Conservation (phyloP, 345 rosid species). For the Ceriops tagal region DNA sequence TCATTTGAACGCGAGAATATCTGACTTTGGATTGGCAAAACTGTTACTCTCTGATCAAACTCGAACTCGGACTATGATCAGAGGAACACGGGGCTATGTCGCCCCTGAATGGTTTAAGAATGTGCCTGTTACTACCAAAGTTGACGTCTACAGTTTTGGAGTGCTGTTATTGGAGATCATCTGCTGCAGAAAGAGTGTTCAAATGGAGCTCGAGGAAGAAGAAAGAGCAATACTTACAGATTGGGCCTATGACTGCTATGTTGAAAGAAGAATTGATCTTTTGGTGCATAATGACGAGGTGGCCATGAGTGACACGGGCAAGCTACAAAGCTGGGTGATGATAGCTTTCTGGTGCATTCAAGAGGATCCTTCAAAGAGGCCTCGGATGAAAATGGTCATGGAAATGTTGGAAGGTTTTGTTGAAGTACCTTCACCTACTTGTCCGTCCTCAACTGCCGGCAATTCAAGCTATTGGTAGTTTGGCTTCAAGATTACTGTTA, state of each 20-base stretch:
- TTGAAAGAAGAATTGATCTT: slow-evolving; percentile 10
- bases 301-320: slow-evolving; percentile 10
- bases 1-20: slow-evolving; percentile 2
- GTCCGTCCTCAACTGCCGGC: not conserved
- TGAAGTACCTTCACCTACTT: slow-evolving; percentile 18
- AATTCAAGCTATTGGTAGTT: not conserved
- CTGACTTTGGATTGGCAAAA: slow-evolving; percentile 18
- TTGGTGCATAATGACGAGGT: slow-evolving; percentile 8
- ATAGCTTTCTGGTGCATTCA: slow-evolving; percentile 25
- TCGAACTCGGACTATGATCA: slow-evolving; percentile 6
- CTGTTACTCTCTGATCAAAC: slow-evolving; percentile 8
- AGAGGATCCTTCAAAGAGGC: slow-evolving; percentile 28
- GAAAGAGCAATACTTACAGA: not conserved
- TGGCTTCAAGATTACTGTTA: too few relatives aligned
- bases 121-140: slow-evolving; percentile 16
- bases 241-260: slow-evolving; percentile 12
- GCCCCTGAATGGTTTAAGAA: slow-evolving; percentile 21
- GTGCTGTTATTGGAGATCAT: slow-evolving; percentile 19
- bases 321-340: slow-evolving; percentile 14
- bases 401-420: slow-evolving; percentile 22
- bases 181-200: slow-evolving; percentile 18
- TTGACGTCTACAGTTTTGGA: slow-evolving; percentile 21
- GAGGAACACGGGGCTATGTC: slow-evolving; percentile 20
- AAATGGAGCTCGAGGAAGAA: not conserved
- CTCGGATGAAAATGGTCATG: slow-evolving; percentile 21